Conservation (phyloP, 768 basidiomycete species). For the Pleurotus eryngii region DNA sequence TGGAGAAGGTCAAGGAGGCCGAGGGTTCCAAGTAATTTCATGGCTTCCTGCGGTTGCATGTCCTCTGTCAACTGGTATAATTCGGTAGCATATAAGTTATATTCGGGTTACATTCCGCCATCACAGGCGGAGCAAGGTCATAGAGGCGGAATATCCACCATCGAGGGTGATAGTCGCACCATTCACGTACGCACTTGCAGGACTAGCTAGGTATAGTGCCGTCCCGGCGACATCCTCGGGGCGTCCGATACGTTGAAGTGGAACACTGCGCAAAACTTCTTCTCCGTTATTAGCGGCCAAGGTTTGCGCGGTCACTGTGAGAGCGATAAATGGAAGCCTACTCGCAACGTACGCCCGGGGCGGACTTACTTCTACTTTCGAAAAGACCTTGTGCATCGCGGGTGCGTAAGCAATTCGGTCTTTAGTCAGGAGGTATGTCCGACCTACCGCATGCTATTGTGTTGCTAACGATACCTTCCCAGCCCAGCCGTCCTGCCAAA, state of each 20-base stretch:
- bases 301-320: constrained; percentile 51
- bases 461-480: constrained; percentile 57
- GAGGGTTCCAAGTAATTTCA: background rate
- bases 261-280: constrained; percentile 38
- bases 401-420: background rate
- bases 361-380: constrained; percentile 35
- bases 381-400: constrained; percentile 22
- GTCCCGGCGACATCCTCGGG: constrained; percentile 65
- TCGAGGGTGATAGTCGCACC: constrained; percentile 63
- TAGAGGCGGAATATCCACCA: constrained; percentile 50
- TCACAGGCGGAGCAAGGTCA: constrained; percentile 17
- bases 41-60: too few relatives aligned
- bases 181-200: constrained; percentile 60
- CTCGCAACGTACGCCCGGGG: background rate
- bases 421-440: background rate
- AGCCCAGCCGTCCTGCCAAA: constrained; percentile 53
- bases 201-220: constrained; percentile 57
- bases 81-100: too few relatives aligned
- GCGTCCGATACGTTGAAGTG: constrained; percentile 52
- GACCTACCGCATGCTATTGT: constrained; percentile 52
- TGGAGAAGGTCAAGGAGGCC: constrained; percentile 10
- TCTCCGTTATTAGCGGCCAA: constrained; percentile 41
- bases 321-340: background rate
- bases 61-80: too few relatives aligned
- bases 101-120: too few relatives aligned